Evolutionary conservation across 768 basidiomycete species (phyloP), one percentile per base, ranked within the genome.

Genomic region (Suillus fuscotomentosus): DNA sequence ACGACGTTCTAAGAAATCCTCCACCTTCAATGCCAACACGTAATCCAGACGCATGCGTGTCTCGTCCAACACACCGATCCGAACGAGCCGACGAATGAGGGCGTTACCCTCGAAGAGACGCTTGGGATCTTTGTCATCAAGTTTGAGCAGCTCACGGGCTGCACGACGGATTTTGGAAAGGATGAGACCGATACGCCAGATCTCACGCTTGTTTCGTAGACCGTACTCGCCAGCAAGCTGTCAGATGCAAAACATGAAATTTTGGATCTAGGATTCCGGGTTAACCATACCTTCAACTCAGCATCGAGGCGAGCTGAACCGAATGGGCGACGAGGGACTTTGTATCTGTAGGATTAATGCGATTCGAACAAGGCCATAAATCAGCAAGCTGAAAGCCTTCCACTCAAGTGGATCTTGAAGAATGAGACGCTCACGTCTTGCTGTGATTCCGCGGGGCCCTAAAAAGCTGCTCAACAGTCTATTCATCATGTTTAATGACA

Each of bases 131-230:
- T 99, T 99, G 81, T 88, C 91, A 71, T 99, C 97, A 82, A 99
- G 95, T 77, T 99, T 99, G 83, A 99, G 91, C 68, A 99, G 92
- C 84, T 99, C 97, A 91, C 97, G 97, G 70, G 97, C 97, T 68
- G 97, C 97, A 90, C 97, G 95, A 85, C 97, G 97, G 77, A 99
- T 99, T 87, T 99, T 98, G 75, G 97, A 99, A 62, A 99, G 90
- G 78, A 89, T 89, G 75, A 99, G 90, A 78, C 94, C 89, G 80
- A 99, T 99, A 76, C 97, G 94, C 97, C 97, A 99, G 84, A 99
- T 97, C 84, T 99, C 97, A 78, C 97, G 92, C 87, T 99, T 99
- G 92, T 98, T 99, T 80, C 96, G 93, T 78, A 99, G 94, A 79
- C 97, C 97, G 85, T 96, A 99, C 83, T 99, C 97, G 81, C 97